These are phyloP conservation scores for Pseudogymnoascus sp. DNA, from an alignment of 2,329 filamentous ascomycete genomes.

Conservation along the genomic window DNA sequence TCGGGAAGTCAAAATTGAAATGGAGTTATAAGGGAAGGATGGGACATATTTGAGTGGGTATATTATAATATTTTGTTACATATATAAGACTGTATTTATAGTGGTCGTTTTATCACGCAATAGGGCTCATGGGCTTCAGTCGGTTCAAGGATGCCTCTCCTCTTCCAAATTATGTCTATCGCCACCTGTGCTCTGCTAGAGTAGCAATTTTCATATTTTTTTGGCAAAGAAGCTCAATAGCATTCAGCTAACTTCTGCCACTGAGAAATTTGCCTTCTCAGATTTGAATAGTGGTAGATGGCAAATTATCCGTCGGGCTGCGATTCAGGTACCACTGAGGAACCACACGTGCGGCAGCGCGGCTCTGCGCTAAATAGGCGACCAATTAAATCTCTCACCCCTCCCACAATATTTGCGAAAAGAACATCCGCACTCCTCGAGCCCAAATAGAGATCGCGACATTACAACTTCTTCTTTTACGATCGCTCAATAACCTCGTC, in stretches of 20 bases:
- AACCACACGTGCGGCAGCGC: neutral
- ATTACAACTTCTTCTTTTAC: neutral
- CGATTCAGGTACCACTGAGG: conserved; percentile 7
- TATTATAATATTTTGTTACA: neutral
- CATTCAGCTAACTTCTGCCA: neutral
- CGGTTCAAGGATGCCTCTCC: neutral
- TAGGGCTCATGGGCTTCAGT: neutral
- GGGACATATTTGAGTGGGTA: neutral
- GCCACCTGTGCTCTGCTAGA: neutral
- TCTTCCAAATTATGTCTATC: neutral
- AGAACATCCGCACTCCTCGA: conserved; percentile 1
- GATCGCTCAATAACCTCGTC: conserved; percentile 8
- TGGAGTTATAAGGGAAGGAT: neutral
- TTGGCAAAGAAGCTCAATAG: neutral
- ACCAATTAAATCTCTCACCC: conserved; percentile 11
- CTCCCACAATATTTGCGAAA: conserved; percentile 8
- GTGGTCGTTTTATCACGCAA: neutral
- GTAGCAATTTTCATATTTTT: neutral
- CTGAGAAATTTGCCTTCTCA: neutral
- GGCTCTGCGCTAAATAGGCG: conserved; percentile 6
- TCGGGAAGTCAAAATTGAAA: neutral
- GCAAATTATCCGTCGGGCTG: conserved; percentile 5
- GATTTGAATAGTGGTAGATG: neutral
- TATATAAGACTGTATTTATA: neutral
- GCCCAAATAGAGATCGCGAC: conserved; percentile 9